A percentile compares a stretch with the other conserved stretches of the same genome.
These are phyloP conservation scores for Penicillium riverlandense DNA, from an alignment of 495 filamentous ascomycete genomes.

Conservation along the genomic window DNA sequence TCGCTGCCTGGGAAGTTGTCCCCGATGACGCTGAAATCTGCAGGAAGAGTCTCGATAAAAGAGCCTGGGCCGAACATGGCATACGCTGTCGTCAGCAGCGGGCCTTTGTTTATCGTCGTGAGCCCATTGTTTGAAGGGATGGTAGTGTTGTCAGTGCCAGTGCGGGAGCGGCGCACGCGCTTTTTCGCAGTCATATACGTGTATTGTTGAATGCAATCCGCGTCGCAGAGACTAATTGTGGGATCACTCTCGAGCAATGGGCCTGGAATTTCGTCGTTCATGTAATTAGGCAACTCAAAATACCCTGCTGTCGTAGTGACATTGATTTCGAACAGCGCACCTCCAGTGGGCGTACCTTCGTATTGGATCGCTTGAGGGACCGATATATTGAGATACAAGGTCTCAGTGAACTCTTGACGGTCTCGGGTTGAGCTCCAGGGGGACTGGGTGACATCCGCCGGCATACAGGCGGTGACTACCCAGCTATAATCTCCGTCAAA, in stretches of 20 bases:
- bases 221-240: neutral
- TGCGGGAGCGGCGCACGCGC: neutral
- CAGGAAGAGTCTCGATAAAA: slow-evolving; percentile 7
- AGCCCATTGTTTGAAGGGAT: neutral
- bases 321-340: slow-evolving; percentile 5
- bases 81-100: slow-evolving; percentile 16
- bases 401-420: slow-evolving; percentile 12
- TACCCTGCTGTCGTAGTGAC: slow-evolving; percentile 22
- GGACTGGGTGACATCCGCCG: neutral
- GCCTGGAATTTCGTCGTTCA: slow-evolving; percentile 14
- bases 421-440: slow-evolving; percentile 9
- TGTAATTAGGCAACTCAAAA: slow-evolving; percentile 27
- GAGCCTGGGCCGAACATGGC: slow-evolving; percentile 25
- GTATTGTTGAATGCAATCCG: neutral
- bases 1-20: neutral
- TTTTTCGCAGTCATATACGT: neutral
- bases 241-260: slow-evolving; percentile 11
- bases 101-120: slow-evolving; percentile 9
- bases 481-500: neutral
- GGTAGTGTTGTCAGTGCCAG: too few relatives aligned
- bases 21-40: neutral
- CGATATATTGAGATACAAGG: slow-evolving; percentile 8
- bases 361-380: neutral
- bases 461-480: neutral
- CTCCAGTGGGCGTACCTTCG: neutral